A percentile compares a stretch with the other conserved stretches of the same genome.
These are phyloP conservation scores for Aphanomyces invadans DNA, from an alignment of 352 stramenopile species.

Conservation along the genomic window DNA sequence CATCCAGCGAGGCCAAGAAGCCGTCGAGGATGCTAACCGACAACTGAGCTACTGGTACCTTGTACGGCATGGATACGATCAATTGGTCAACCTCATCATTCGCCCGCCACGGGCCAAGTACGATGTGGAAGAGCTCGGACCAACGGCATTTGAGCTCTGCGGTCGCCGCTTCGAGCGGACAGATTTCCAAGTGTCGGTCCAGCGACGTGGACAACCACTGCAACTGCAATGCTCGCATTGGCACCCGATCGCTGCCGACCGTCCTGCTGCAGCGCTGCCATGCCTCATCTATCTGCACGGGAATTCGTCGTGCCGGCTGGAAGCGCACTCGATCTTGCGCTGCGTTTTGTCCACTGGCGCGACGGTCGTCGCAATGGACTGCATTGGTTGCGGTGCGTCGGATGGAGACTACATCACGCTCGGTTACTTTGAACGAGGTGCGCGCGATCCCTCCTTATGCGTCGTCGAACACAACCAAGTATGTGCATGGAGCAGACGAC, in stretches of 20 bases:
- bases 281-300: constrained; percentile 98
- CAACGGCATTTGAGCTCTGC: constrained; percentile 85
- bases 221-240: constrained; percentile 94
- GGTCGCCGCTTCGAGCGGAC: constrained; percentile 76
- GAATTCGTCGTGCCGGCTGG: constrained; percentile 93
- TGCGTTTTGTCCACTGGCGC: constrained; percentile 89
- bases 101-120: constrained; percentile 92
- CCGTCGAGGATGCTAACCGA: constrained; percentile 59
- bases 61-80: constrained; percentile 87
- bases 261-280: constrained; percentile 41
- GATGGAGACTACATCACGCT: constrained; percentile 97
- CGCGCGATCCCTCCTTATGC: constrained; percentile 42
- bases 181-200: constrained; percentile 86
- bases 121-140: constrained; percentile 84
- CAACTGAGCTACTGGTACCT: constrained; percentile 82
- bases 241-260: constrained; percentile 51
- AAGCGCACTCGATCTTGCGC: constrained; percentile 87
- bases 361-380: constrained; percentile 96
- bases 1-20: constrained; percentile 64
- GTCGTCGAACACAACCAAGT: background rate
- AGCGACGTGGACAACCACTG: constrained; percentile 43
- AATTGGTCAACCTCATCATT: constrained; percentile 97
- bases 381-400: constrained; percentile 91
- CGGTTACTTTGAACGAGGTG: constrained; percentile 94
- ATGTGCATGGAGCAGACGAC: constrained; percentile 37